These are phyloP conservation scores for Acacia acuminata DNA, from an alignment of 306 rosid genomes.

Conservation along the genomic window DNA sequence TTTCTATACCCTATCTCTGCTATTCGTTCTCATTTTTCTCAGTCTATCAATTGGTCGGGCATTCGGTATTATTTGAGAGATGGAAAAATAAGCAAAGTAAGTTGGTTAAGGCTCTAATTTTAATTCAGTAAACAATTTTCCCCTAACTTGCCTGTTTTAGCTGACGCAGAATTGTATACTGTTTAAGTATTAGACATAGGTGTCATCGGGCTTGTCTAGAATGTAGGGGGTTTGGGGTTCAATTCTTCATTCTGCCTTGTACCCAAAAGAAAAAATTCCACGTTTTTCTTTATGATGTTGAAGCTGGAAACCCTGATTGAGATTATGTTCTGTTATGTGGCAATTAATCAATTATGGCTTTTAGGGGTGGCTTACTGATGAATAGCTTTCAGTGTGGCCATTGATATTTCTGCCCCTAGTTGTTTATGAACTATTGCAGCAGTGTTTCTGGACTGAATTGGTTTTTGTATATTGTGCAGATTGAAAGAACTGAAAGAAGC, in stretches of 20 bases:
- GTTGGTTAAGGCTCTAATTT: conserved; percentile 26
- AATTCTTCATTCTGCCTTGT: background rate
- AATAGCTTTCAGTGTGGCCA: background rate
- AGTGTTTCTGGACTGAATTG: background rate
- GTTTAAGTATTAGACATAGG: background rate
- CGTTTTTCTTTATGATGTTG: background rate
- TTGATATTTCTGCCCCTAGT: background rate
- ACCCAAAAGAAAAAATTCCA: background rate
- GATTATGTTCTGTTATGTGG: background rate
- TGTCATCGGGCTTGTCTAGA: background rate
- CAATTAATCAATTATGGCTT: background rate
- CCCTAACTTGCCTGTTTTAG: conserved; percentile 1
- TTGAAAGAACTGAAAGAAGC: conserved; percentile 67
- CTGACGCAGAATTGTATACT: background rate
- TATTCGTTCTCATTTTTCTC: conserved; percentile 83
- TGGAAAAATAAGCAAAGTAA: conserved; percentile 86
- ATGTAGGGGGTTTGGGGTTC: background rate
- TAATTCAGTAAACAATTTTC: conserved; percentile 2
- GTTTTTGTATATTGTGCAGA: conserved; percentile 53
- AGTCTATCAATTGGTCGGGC: conserved; percentile 97
- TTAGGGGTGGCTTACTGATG: background rate
- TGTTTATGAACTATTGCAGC: background rate
- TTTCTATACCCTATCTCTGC: conserved; percentile 89
- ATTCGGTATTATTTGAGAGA: conserved; percentile 79
- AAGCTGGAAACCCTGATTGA: background rate